Percentiles rank a stretch among this genome's conserved stretches.
phyloP scores from a whole-genome alignment of 2,329 filamentous ascomycete genomes.

The Ustulina deusta region DNA sequence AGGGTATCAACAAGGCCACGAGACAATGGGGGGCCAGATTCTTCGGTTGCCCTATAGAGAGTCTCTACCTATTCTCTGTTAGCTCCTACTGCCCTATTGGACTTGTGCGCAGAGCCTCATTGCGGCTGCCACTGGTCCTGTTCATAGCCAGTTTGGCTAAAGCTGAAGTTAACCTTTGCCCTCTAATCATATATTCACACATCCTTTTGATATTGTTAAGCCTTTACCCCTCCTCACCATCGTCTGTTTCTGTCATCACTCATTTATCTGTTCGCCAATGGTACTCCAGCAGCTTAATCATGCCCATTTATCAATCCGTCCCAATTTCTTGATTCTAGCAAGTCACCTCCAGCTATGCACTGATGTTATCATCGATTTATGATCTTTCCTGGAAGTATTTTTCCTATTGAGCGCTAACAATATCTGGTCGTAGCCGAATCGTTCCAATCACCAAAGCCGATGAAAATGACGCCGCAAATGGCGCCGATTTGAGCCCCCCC shows the following conservation, averaged over 20 bases:
- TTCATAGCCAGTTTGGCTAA: neutral
- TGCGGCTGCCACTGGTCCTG: neutral
- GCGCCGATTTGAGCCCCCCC: slow-evolving; percentile 60
- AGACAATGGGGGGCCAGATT: neutral
- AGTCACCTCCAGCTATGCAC: neutral
- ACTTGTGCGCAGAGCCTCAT: neutral
- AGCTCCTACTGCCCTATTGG: neutral
- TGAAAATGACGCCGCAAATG: slow-evolving; percentile 54
- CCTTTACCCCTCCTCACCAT: neutral
- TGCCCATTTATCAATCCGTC: neutral
- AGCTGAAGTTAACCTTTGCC: neutral
- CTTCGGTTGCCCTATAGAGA: neutral
- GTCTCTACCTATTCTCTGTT: neutral
- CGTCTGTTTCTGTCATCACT: neutral
- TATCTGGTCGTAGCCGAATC: slow-evolving; percentile 36
- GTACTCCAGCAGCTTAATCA: neutral
- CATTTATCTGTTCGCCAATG: neutral
- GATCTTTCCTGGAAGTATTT: neutral
- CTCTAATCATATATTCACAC: neutral
- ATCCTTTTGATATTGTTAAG: neutral
- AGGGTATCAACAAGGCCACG: neutral
- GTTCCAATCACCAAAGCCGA: slow-evolving; percentile 46
- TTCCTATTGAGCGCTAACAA: slow-evolving; percentile 27
- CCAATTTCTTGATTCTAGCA: neutral
- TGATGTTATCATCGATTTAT: neutral